Conservation (phyloP, 2,329 filamentous ascomycete species). For the Penicillium sp. region DNA sequence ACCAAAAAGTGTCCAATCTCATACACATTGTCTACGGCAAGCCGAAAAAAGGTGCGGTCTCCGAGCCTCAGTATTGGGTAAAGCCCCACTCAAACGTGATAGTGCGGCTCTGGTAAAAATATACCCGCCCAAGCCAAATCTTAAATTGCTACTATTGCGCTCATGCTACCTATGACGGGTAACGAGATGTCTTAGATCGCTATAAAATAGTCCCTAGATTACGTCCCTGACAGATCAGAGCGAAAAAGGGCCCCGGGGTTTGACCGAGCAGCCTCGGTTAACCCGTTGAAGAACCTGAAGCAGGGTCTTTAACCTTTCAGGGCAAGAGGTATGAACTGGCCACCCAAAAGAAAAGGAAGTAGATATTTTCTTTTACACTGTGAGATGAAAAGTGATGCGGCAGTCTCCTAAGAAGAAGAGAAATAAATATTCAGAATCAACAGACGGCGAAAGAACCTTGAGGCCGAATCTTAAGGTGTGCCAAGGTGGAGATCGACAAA, state of each 20-base stretch:
- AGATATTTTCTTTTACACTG: no score
- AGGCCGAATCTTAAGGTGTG: not conserved
- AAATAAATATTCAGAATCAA: not conserved
- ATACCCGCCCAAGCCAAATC: not conserved
- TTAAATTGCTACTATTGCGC: not conserved
- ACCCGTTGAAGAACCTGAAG: not conserved
- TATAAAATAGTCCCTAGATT: not conserved
- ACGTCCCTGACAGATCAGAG: not conserved
- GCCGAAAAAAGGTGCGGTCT: not conserved
- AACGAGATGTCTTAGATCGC: not conserved
- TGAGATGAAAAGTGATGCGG: no score
- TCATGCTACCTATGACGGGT: not conserved
- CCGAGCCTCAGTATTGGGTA: not conserved
- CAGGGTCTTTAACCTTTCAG: not conserved
- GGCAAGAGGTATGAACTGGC: not conserved
- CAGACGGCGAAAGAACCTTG: not conserved
- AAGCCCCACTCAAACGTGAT: not conserved
- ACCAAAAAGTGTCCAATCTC: not conserved
- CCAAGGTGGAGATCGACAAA: not conserved
- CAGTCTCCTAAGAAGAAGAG: not conserved
- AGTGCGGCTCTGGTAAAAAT: not conserved
- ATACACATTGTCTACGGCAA: not conserved
- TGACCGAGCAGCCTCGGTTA: not conserved
- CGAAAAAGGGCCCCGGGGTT: not conserved
- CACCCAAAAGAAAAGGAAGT: not conserved